These are phyloP conservation scores for Astrocystis sublimbata DNA, from an alignment of 495 filamentous ascomycete species.

Conservation along the genomic window DNA sequence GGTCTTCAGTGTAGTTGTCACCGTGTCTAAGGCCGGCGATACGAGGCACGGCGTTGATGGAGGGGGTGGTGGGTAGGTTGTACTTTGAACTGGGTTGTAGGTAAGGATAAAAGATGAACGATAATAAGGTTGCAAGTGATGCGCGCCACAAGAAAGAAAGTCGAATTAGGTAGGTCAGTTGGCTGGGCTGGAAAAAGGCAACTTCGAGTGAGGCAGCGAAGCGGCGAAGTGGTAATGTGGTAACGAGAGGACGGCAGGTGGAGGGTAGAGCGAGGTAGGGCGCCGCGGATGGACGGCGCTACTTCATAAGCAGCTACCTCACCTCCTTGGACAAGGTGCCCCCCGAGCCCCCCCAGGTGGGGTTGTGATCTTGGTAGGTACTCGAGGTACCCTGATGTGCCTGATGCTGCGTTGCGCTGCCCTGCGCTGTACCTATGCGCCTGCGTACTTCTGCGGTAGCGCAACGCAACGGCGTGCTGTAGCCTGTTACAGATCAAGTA, in stretches of 20 bases:
- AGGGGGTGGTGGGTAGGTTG: not conserved
- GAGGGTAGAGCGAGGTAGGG: not conserved
- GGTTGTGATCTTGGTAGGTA: not conserved
- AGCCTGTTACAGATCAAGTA: not conserved
- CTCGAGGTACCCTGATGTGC: no score
- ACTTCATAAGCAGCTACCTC: not conserved
- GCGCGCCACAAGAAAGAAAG: not conserved
- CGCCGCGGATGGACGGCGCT: not conserved
- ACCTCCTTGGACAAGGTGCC: not conserved
- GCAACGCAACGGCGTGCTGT: not conserved
- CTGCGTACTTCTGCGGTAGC: no score
- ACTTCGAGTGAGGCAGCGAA: not conserved
- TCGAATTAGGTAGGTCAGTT: not conserved
- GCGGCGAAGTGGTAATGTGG: not conserved
- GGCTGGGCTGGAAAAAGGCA: conserved; percentile 1
- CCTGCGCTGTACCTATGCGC: no score
- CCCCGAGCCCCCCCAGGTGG: no score
- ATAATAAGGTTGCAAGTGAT: no score
- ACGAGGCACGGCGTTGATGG: not conserved
- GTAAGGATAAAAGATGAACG: no score
- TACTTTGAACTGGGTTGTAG: no score
- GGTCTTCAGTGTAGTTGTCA: not conserved
- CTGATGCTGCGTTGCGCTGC: no score
- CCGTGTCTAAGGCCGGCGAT: conserved; percentile 4
- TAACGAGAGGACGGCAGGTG: not conserved